Evolutionary conservation across 331 rosid genomes (phyloP).

Genomic region (Dryas integrifolia): DNA sequence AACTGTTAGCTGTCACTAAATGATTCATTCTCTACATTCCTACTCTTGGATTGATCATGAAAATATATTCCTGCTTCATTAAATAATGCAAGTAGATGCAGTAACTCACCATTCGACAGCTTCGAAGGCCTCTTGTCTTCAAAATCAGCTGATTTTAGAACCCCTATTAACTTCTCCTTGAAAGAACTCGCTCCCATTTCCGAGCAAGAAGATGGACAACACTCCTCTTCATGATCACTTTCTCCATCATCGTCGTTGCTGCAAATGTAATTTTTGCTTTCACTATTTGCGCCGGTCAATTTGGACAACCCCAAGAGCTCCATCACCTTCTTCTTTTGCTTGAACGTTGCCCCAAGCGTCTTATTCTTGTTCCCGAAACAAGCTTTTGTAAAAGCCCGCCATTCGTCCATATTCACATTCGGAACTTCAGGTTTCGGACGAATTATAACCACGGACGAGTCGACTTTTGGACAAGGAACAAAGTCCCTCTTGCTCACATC

Average conservation of each 20-base stretch:
- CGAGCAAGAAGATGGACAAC: constrained; percentile 26
- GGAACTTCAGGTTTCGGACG: constrained; percentile 61
- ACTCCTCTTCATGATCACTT: constrained; percentile 20
- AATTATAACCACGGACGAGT: constrained; percentile 72
- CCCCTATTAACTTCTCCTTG: constrained; percentile 54
- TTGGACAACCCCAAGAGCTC: constrained; percentile 46
- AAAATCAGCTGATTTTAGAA: constrained; percentile 52
- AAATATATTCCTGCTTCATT: constrained; percentile 71
- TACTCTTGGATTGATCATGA: constrained; percentile 30
- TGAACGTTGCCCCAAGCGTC: constrained; percentile 77
- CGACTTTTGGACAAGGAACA: constrained; percentile 78
- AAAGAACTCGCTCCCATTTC: constrained; percentile 31
- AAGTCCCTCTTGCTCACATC: constrained; percentile 90
- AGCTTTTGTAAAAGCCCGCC: constrained; percentile 68
- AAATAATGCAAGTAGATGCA: constrained; percentile 60
- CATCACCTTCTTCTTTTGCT: constrained; percentile 56
- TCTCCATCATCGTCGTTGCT: constrained; percentile 11
- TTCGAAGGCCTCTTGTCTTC: constrained; percentile 74
- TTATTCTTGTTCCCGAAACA: constrained; percentile 65
- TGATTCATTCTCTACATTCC: constrained; percentile 25
- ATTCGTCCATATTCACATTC: constrained; percentile 52
- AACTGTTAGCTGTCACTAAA: constrained; percentile 27
- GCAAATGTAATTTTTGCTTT: background rate
- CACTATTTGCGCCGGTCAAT: constrained; percentile 3
- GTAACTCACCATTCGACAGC: constrained; percentile 51